phyloP scores from a whole-genome alignment of 1,284 basidiomycete species.

The Cutaneotrichosporon sp. region DNA sequence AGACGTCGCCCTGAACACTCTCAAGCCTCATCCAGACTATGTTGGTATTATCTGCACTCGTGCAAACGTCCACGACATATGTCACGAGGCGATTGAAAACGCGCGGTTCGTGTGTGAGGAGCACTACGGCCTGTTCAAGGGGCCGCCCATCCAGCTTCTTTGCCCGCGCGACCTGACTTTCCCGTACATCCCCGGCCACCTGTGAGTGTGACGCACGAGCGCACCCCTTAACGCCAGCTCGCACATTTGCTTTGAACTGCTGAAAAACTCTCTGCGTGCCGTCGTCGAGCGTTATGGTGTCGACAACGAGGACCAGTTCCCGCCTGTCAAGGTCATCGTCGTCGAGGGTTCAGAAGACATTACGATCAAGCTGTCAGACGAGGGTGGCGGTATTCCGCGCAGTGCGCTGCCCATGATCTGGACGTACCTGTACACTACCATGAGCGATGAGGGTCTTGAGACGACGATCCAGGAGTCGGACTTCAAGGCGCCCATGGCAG shows the following conservation, averaged over 20 bases:
- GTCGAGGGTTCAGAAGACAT: slow-evolving; percentile 92
- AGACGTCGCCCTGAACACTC: slow-evolving; percentile 88
- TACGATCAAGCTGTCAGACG: slow-evolving; percentile 95
- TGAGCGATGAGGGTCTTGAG: slow-evolving; percentile 81
- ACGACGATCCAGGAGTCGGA: slow-evolving; percentile 83
- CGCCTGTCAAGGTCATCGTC: slow-evolving; percentile 94
- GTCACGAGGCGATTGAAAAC: slow-evolving; percentile 97
- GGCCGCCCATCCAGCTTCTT: slow-evolving; percentile 92
- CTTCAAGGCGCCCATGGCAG: slow-evolving; percentile 98
- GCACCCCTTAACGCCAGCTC: slow-evolving; percentile 44
- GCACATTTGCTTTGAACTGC: slow-evolving; percentile 96
- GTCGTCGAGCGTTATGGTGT: slow-evolving; percentile 83
- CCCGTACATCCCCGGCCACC: slow-evolving; percentile 92
- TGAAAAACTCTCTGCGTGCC: slow-evolving; percentile 96
- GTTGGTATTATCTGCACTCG: slow-evolving; percentile 98
- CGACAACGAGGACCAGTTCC: slow-evolving; percentile 73
- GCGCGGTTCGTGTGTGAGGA: slow-evolving; percentile 98
- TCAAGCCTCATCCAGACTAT: slow-evolving; percentile 81
- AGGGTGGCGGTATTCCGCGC: slow-evolving; percentile 92
- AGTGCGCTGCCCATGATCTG: slow-evolving; percentile 92
- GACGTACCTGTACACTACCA: slow-evolving; percentile 97
- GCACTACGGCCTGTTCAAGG: slow-evolving; percentile 90
- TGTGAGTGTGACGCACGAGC: slow-evolving; percentile 48
- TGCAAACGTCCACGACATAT: slow-evolving; percentile 91
- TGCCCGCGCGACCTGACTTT: slow-evolving; percentile 84